A percentile compares a stretch with the other conserved stretches of the same genome.
Evolutionary conservation across 768 basidiomycete species (phyloP).

Genomic region (Mycena vitilis): DNA sequence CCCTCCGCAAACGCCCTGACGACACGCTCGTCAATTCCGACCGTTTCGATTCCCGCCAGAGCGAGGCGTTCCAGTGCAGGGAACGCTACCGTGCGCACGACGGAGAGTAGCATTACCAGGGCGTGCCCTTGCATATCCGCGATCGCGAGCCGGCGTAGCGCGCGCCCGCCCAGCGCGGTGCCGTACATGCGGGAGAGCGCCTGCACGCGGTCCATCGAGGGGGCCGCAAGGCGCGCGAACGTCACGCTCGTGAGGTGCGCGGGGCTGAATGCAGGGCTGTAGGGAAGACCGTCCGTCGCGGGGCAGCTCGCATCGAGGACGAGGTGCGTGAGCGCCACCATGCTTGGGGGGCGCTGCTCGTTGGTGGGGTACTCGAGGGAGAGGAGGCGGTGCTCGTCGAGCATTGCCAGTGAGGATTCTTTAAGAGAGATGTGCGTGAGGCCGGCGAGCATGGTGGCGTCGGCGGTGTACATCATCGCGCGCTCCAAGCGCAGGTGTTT

Average conservation of each 20-base stretch:
- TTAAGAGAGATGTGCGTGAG: constrained; percentile 19
- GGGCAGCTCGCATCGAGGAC: constrained; percentile 28
- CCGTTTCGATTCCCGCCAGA: constrained; percentile 25
- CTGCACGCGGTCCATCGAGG: constrained; percentile 32
- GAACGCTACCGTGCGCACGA: constrained; percentile 17
- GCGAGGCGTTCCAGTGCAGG: constrained; percentile 16
- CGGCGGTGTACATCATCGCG: constrained; percentile 31
- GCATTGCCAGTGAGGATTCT: constrained; percentile 30
- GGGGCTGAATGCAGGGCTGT: constrained; percentile 29
- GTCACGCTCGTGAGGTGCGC: constrained; percentile 21
- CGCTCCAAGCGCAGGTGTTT: constrained; percentile 25
- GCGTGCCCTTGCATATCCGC: constrained; percentile 30
- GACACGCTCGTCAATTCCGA: constrained; percentile 18
- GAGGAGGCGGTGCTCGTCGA: constrained; percentile 32
- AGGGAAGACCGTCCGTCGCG: constrained; percentile 9
- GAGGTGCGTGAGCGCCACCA: constrained; percentile 16
- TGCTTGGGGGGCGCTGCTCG: constrained; percentile 27
- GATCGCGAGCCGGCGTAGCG: constrained; percentile 11
- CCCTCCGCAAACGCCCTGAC: constrained; percentile 13
- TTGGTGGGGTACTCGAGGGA: constrained; percentile 24
- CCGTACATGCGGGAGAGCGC: constrained; percentile 33
- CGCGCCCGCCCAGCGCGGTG: constrained; percentile 23
- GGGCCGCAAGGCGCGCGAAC: constrained; percentile 28
- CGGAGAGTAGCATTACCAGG: constrained; percentile 30
- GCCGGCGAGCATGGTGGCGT: constrained; percentile 22